A percentile compares a stretch with the other conserved stretches of the same genome.
Evolutionary conservation across 306 rosid species (phyloP).

Genomic region (Vicia villosa): DNA sequence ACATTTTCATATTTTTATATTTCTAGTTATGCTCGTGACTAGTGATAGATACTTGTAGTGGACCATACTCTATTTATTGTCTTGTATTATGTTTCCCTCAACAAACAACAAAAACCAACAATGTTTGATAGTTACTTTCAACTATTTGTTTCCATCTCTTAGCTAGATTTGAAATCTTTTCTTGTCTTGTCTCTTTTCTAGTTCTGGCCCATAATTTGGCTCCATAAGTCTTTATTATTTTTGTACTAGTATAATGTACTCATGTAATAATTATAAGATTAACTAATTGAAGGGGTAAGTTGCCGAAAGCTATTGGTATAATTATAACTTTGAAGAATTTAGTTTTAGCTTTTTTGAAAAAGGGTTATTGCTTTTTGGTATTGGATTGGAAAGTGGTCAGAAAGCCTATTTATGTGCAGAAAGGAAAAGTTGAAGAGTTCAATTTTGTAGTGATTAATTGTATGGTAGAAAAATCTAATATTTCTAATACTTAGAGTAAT

Average conservation of each 20-base stretch:
- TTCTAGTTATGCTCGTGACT: neutral
- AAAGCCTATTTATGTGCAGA: conserved; percentile 14
- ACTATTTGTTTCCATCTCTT: conserved; percentile 11
- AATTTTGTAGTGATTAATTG: neutral
- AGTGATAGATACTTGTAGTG: neutral
- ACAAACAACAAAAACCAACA: conserved; percentile 21
- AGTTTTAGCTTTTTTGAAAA: conserved; percentile 20
- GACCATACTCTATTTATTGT: neutral
- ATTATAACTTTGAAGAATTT: conserved; percentile 35
- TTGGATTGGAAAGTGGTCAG: conserved; percentile 27
- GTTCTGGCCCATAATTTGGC: neutral
- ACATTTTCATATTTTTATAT: neutral
- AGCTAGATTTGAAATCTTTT: conserved; percentile 13
- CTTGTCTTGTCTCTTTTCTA: conserved; percentile 16
- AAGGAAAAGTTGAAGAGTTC: conserved; percentile 3
- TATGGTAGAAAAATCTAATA: no score
- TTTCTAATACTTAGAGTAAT: neutral
- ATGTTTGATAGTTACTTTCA: neutral
- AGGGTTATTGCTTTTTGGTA: conserved; percentile 16
- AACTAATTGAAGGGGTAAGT: conserved; percentile 30
- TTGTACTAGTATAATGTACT: neutral
- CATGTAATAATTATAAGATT: neutral
- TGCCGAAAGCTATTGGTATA: conserved; percentile 36
- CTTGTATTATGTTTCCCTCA: conserved; percentile 8
- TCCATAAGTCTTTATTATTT: neutral